Evolutionary conservation across 2,329 filamentous ascomycete genomes (phyloP), one percentile per base, ranked within the genome.

Genomic region (Sordariomycetes sp.): DNA sequence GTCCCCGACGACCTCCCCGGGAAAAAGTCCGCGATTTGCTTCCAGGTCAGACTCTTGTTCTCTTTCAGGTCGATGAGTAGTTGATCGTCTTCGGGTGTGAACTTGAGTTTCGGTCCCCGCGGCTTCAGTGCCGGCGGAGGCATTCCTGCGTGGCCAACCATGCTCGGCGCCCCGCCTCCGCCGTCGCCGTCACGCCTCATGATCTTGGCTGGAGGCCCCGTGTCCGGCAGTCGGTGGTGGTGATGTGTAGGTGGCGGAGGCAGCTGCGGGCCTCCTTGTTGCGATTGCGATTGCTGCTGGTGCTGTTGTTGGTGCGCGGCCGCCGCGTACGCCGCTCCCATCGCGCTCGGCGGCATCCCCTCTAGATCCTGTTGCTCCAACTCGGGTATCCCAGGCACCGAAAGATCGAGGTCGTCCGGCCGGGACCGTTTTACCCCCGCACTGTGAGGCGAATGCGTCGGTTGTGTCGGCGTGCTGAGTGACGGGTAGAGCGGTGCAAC

Each of bases 21-120:
- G 65, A 97, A 97, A 73, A 96, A 96, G 68, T 96, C 92, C 59
- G 91, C 90, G 67, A 97, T 97, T 76, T 97, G 92, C 74, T 96
- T 96, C 92, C 92, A 97, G 4, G 92, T 96, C 68, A 97, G 77
- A 68, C 90, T 92, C 72, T 94, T 95, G 67, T 94, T 92, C 73
- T 97, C 92, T 71, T 97, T 97, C 61, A 97, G 76, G 68, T 96
- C 89, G 59, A 96, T 86, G 58, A 97, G 78, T 54, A 96, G 76
- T 64, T 89, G 86, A 71, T 97, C 92, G 69, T 97, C 92, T 70
- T 96, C 91, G 11, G 89, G 85, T 1, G 91, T 96, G 68, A 97
- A 97, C 72, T 96, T 96, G 64, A 96, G 79, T 74, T 96, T 97
- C 7, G 91, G 91, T 3, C 90, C 90, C 60, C 89, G 84, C 11